Conservation (phyloP, 352 stramenopile species). For the Phytophthora kernoviae region DNA sequence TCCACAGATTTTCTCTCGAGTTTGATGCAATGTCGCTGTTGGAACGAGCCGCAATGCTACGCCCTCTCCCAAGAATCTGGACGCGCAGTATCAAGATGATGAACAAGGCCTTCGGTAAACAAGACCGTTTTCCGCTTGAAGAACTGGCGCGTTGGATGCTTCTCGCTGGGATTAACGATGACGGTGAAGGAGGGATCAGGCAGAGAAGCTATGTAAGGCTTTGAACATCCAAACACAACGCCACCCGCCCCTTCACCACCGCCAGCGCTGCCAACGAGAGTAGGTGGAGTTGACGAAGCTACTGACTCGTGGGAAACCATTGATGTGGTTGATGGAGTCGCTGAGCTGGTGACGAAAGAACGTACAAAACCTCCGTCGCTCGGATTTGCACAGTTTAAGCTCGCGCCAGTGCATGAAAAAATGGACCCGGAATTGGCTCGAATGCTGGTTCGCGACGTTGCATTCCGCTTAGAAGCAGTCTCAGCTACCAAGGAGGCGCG, state of each 20-base stretch:
- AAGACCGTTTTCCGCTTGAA: conserved; percentile 52
- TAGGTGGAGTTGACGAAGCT: neutral
- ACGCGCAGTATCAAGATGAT: conserved; percentile 40
- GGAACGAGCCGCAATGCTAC: conserved; percentile 46
- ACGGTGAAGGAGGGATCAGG: conserved; percentile 26
- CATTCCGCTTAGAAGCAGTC: conserved; percentile 15
- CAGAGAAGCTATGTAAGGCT: conserved; percentile 37
- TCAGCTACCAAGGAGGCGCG: neutral
- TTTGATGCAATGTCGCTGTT: conserved; percentile 42
- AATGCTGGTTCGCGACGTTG: conserved; percentile 27
- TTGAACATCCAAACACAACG: conserved; percentile 55
- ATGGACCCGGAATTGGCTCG: conserved; percentile 21
- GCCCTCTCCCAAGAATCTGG: conserved; percentile 50
- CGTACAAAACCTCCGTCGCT: conserved; percentile 10
- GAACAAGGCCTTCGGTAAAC: conserved; percentile 69
- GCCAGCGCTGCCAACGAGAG: neutral
- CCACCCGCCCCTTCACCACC: neutral
- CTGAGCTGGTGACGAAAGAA: conserved; percentile 7
- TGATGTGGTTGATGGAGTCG: conserved; percentile 3
- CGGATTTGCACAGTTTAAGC: conserved; percentile 46
- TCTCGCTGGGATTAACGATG: conserved; percentile 12
- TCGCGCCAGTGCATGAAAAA: conserved; percentile 24
- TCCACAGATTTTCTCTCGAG: conserved; percentile 30
- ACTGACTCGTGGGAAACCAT: conserved; percentile 36
- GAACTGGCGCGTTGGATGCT: conserved; percentile 43